phyloP scores from a whole-genome alignment of 345 rosid genomes.

The Eutrema yunnanense region DNA sequence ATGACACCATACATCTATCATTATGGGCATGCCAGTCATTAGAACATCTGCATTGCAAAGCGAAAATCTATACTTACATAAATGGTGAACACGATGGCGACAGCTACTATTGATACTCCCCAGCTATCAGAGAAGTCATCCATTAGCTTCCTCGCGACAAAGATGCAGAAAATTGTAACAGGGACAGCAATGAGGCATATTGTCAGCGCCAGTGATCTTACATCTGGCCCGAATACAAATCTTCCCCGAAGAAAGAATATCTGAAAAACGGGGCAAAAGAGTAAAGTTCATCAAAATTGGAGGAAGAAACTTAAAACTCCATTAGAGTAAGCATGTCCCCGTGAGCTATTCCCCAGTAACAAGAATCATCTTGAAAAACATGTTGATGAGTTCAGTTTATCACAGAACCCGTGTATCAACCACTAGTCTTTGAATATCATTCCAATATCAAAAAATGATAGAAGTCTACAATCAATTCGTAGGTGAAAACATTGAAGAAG shows the following conservation, averaged over 20 bases:
- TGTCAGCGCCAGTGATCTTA: slow-evolving; percentile 78
- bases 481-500: not conserved
- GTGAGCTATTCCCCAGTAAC: not conserved
- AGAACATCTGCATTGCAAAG: not conserved
- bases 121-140: slow-evolving; percentile 65
- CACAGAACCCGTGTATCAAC: not conserved
- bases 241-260: slow-evolving; percentile 85
- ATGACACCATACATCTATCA: not conserved
- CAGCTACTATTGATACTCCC: slow-evolving; percentile 69
- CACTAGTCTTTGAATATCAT: not conserved
- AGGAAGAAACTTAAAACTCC: not conserved
- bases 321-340: not conserved
- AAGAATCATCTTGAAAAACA: not conserved
- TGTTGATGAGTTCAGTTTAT: not conserved
- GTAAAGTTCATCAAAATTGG: not conserved
- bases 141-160: slow-evolving; percentile 78
- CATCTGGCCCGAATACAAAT: slow-evolving; percentile 97
- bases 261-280: slow-evolving; percentile 37
- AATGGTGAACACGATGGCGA: slow-evolving; percentile 54
- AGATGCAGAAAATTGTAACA: slow-evolving; percentile 65
- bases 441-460: not conserved
- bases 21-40: not conserved
- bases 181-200: slow-evolving; percentile 84
- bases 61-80: slow-evolving; percentile 41
- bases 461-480: not conserved